Evolutionary conservation across 2,329 filamentous ascomycete species (phyloP).

Genomic region (Coniochaeta ligniaria): DNA sequence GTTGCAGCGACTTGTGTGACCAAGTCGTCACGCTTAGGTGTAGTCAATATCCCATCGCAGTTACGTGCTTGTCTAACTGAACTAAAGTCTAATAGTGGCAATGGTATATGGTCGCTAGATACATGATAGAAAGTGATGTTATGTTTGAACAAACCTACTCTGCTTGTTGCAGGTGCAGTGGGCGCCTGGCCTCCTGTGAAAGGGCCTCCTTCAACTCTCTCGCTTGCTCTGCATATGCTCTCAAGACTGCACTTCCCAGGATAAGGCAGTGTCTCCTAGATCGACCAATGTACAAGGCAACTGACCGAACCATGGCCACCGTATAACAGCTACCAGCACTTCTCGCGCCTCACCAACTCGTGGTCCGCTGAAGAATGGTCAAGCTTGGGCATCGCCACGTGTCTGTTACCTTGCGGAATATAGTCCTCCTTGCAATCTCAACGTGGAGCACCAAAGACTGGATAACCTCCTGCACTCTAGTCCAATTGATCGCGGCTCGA

Average conservation of each 20-base stretch:
- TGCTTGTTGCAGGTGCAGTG: neutral
- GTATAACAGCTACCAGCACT: neutral
- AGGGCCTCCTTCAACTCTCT: neutral
- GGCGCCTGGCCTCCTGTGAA: neutral
- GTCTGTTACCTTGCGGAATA: too few relatives aligned
- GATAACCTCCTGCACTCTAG: neutral
- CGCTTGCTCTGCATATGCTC: neutral
- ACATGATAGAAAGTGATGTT: slow-evolving; percentile 2
- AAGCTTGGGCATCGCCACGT: neutral
- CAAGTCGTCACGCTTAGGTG: too few relatives aligned
- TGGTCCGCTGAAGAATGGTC: neutral
- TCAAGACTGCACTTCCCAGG: neutral
- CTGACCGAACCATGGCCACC: neutral
- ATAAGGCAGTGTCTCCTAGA: neutral
- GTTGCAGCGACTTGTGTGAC: too few relatives aligned
- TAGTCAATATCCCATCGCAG: neutral
- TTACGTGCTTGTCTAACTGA: neutral
- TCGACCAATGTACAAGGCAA: neutral
- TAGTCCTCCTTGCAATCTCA: neutral
- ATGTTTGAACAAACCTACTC: neutral
- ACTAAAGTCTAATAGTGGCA: slow-evolving; percentile 4
- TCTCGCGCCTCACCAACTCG: neutral
- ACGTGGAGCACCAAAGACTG: too few relatives aligned
- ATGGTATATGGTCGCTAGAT: slow-evolving; percentile 9
- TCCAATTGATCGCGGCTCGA: neutral